Evolutionary conservation across 2,329 filamentous ascomycete species (phyloP).

Genomic region (Curvularia spicifera): DNA sequence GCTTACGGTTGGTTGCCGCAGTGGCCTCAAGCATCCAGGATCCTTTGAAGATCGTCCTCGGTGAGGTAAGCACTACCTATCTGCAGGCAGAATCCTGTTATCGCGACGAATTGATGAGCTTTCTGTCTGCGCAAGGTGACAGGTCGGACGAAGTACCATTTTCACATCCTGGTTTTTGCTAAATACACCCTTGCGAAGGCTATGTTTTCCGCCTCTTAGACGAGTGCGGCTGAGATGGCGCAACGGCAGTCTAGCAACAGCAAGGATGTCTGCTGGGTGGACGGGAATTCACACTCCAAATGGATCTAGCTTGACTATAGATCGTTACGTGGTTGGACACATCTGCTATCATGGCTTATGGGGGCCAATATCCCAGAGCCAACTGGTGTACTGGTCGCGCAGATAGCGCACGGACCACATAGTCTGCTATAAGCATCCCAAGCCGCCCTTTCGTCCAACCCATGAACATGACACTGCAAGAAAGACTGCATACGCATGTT

Average conservation of each 20-base stretch:
- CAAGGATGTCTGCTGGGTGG: neutral
- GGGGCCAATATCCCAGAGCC: neutral
- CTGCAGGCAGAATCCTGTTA: neutral
- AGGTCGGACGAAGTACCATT: neutral
- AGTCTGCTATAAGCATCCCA: neutral
- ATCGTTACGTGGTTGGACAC: neutral
- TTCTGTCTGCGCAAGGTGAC: too few relatives aligned
- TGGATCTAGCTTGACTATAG: neutral
- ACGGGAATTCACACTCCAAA: too few relatives aligned
- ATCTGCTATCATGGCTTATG: neutral
- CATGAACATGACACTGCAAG: neutral
- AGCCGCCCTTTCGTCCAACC: neutral
- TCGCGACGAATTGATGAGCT: neutral
- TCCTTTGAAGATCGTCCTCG: neutral
- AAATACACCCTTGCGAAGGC: neutral
- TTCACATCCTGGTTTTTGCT: neutral
- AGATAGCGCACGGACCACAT: neutral
- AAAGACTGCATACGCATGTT: neutral
- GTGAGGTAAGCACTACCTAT: neutral
- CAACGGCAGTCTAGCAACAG: neutral
- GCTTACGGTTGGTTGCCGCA: too few relatives aligned
- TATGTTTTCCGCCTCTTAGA: neutral
- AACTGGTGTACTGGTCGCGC: neutral
- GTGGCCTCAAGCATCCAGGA: neutral
- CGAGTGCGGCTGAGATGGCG: neutral